Conservation (phyloP, 208 protist genomes). For the Porcisia hertigi region DNA sequence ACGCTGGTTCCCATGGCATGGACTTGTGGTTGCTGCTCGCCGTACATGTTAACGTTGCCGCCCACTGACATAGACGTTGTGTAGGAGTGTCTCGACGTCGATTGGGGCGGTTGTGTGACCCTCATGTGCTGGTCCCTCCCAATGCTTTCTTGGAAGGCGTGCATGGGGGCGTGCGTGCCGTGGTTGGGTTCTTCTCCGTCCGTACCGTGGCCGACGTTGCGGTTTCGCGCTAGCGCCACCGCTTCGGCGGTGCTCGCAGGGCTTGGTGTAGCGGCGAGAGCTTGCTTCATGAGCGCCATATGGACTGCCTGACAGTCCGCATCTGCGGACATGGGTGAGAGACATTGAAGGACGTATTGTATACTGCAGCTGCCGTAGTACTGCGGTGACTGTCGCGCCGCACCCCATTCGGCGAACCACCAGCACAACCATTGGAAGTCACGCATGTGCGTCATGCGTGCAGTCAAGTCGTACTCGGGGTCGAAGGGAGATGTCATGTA, state of each 20-base stretch:
- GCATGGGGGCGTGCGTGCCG: not conserved
- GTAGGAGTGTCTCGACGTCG: not conserved
- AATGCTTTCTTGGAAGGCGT: not conserved
- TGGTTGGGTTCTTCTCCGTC: not conserved
- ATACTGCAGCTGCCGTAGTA: slow-evolving; percentile 54
- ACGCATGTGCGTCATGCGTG: slow-evolving; percentile 78
- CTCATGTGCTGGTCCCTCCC: not conserved
- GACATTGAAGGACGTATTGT: slow-evolving; percentile 67
- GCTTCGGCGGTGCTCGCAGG: not conserved
- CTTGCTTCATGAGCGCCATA: slow-evolving; percentile 35
- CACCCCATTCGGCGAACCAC: slow-evolving; percentile 61
- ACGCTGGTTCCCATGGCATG: not conserved
- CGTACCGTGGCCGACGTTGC: not conserved
- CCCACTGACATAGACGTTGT: not conserved
- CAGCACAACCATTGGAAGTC: slow-evolving; percentile 81
- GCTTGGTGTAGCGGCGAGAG: slow-evolving; percentile 1
- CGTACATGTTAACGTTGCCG: not conserved
- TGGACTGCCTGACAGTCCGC: slow-evolving; percentile 59
- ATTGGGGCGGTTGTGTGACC: not conserved
- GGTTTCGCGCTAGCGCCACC: not conserved
- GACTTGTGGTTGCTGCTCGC: not conserved
- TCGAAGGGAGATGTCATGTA: slow-evolving; percentile 88
- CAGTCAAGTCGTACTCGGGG: slow-evolving; percentile 81
- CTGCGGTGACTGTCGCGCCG: slow-evolving; percentile 32
- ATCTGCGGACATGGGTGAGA: slow-evolving; percentile 55